Conservation (phyloP, 768 basidiomycete genomes). For the Dacryopinax primogenitus region DNA sequence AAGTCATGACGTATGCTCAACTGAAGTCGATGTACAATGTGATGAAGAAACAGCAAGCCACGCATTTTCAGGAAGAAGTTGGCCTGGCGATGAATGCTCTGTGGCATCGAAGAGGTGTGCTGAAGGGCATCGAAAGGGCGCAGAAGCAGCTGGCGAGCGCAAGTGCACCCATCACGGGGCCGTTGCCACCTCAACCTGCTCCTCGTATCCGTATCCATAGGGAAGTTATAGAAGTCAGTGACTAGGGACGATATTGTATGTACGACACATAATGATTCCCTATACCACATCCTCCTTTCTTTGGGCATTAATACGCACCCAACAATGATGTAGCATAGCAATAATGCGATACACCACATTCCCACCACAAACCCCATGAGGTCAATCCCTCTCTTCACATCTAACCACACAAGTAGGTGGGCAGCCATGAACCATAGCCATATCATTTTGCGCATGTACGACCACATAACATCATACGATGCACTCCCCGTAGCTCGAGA, state of each 20-base stretch:
- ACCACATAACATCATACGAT: conserved; percentile 4
- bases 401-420: background rate
- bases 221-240: background rate
- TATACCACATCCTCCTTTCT: too few relatives aligned
- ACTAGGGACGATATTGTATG: too few relatives aligned
- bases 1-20: background rate
- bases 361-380: too few relatives aligned
- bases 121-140: background rate
- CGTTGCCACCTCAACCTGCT: too few relatives aligned
- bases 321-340: too few relatives aligned
- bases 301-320: too few relatives aligned
- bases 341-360: too few relatives aligned
- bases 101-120: background rate
- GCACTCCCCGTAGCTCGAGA: conserved; percentile 3
- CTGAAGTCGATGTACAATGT: background rate
- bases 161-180: too few relatives aligned
- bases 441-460: conserved; percentile 10
- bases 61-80: background rate
- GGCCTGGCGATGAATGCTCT: background rate
- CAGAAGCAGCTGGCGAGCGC: background rate
- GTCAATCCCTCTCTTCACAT: too few relatives aligned
- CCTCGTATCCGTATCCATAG: too few relatives aligned
- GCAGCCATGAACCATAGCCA: conserved; percentile 4
- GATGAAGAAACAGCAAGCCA: background rate
- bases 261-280: too few relatives aligned